Conservation (phyloP, 2,329 filamentous ascomycete genomes). For the Ascochyta rabiei region DNA sequence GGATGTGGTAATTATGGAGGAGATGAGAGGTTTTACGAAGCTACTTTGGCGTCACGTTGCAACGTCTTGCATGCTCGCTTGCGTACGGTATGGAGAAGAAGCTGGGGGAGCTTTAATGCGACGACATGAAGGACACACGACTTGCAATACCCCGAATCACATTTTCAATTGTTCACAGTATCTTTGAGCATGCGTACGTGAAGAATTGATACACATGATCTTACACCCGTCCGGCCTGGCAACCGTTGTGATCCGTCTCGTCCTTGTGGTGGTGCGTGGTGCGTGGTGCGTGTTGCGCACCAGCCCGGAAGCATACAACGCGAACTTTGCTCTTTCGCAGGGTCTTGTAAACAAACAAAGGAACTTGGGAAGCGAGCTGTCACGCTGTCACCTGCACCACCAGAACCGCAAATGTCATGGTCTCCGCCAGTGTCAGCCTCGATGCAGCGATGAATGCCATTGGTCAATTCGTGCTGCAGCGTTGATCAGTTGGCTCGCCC, state of each 20-base stretch:
- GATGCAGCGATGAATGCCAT: conserved; percentile 16
- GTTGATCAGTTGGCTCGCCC: conserved; percentile 31
- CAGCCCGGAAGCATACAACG: no score
- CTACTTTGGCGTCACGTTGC: conserved; percentile 26
- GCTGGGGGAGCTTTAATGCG: conserved; percentile 41
- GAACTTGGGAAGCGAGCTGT: conserved; percentile 11
- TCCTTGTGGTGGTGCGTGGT: not conserved
- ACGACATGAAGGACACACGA: conserved; percentile 42
- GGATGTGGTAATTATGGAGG: conserved; percentile 27
- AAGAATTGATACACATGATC: not conserved
- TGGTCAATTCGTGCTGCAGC: conserved; percentile 30
- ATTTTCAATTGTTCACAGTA: conserved; percentile 25
- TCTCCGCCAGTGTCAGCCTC: conserved; percentile 7
- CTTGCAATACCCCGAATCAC: conserved; percentile 42
- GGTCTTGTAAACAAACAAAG: not conserved
- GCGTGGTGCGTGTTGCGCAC: not conserved
- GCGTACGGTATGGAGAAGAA: conserved; percentile 23
- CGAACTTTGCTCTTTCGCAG: not conserved
- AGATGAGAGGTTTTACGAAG: conserved; percentile 21
- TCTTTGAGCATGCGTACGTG: not conserved
- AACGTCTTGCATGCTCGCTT: conserved; percentile 31
- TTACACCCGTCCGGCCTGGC: not conserved
- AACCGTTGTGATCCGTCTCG: not conserved
- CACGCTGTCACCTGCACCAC: conserved; percentile 1
- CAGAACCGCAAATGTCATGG: conserved; percentile 3